These are phyloP conservation scores for Colletotrichum orbiculare DNA, from an alignment of 2,329 filamentous ascomycete species.

Conservation along the genomic window DNA sequence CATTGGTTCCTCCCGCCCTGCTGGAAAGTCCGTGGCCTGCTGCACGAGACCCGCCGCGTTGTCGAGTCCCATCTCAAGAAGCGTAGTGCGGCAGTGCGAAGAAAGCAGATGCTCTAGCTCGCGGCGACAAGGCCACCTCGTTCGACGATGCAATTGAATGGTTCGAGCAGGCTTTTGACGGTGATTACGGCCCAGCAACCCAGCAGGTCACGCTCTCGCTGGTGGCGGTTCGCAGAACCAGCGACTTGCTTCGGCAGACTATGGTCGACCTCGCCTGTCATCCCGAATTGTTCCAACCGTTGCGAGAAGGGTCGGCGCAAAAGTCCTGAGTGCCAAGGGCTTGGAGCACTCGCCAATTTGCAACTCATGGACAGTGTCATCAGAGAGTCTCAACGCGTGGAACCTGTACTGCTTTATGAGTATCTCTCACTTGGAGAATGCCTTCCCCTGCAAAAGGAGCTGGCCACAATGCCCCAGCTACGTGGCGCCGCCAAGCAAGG, in stretches of 20 bases:
- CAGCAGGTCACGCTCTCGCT: conserved; percentile 85
- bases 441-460: too few relatives aligned
- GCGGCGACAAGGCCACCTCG: background rate
- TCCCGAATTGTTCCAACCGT: conserved; percentile 51
- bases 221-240: conserved; percentile 55
- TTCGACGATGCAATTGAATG: conserved; percentile 55
- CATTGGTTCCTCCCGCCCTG: conserved; percentile 56
- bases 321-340: conserved; percentile 47
- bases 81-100: too few relatives aligned
- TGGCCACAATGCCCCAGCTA: too few relatives aligned
- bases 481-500: background rate
- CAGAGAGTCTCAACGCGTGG: conserved; percentile 49
- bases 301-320: conserved; percentile 54
- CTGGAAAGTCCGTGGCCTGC: conserved; percentile 43
- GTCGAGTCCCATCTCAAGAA: too few relatives aligned
- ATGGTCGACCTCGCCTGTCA: conserved; percentile 52
- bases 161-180: conserved; percentile 57
- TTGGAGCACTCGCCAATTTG: conserved; percentile 52
- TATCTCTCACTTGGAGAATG: too few relatives aligned
- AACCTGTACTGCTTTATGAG: background rate
- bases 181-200: conserved; percentile 63
- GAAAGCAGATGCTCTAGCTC: conserved; percentile 15
- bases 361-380: conserved; percentile 54
- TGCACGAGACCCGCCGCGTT: too few relatives aligned
- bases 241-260: conserved; percentile 47